Percentiles rank a stretch among this genome's conserved stretches.
Conservation (phyloP, 2,329 filamentous ascomycete genomes). For the Pyricularia pennisetigena region DNA sequence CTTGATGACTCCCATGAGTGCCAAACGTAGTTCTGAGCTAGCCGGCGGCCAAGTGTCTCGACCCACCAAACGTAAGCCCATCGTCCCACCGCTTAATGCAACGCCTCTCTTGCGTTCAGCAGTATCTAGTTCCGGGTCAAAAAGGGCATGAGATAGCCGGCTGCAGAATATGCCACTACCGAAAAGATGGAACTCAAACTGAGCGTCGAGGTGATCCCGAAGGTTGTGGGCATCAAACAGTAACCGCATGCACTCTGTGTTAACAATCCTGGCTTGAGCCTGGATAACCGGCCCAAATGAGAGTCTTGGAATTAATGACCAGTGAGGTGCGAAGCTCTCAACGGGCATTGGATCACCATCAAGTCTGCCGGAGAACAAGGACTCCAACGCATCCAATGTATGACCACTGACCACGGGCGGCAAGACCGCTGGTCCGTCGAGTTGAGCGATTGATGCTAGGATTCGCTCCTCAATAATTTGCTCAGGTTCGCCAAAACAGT, state of each 20-base stretch:
- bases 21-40: slow-evolving; percentile 83
- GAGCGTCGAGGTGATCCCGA: slow-evolving; percentile 60
- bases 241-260: slow-evolving; percentile 62
- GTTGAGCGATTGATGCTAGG: slow-evolving; percentile 36
- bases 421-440: slow-evolving; percentile 25
- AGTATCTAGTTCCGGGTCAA: slow-evolving; percentile 71
- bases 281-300: slow-evolving; percentile 68
- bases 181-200: slow-evolving; percentile 73
- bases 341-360: neutral
- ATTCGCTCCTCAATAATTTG: slow-evolving; percentile 36
- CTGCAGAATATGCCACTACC: slow-evolving; percentile 78
- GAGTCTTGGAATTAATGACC: slow-evolving; percentile 53
- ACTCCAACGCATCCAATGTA: neutral
- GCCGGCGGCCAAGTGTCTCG: slow-evolving; percentile 86
- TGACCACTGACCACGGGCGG: neutral
- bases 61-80: slow-evolving; percentile 75
- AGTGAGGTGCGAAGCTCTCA: slow-evolving; percentile 35
- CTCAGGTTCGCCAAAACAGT: slow-evolving; percentile 39
- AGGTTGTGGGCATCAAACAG: slow-evolving; percentile 69
- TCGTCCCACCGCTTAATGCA: slow-evolving; percentile 57
- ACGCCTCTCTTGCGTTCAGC: slow-evolving; percentile 62
- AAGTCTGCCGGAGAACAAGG: neutral
- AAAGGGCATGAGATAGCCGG: slow-evolving; percentile 71
- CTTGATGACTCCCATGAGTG: slow-evolving; percentile 73
- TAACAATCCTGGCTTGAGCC: slow-evolving; percentile 68